Evolutionary conservation across 164 flowering plant genomes (phyloP).

Genomic region (Vitis cinerea): DNA sequence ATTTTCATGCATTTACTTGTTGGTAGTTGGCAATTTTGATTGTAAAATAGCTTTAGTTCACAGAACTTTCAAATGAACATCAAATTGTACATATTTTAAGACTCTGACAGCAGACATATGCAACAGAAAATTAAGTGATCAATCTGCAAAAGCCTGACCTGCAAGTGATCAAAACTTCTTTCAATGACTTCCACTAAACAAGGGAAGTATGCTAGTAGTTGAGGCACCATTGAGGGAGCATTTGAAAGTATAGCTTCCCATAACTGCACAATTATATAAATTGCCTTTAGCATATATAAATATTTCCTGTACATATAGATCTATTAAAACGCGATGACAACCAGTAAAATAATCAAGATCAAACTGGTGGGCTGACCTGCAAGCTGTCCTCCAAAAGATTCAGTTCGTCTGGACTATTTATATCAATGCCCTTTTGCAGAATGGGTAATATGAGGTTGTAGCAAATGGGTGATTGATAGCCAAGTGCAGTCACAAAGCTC

Average conservation of each 20-base stretch:
- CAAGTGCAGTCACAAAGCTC: constrained; percentile 83
- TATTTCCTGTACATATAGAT: too few species aligned
- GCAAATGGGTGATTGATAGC: constrained; percentile 73
- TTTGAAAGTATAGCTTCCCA: constrained; percentile 89
- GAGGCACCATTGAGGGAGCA: constrained; percentile 87
- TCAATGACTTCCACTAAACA: constrained; percentile 72
- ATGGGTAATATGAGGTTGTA: constrained; percentile 74
- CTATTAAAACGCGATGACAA: not conserved
- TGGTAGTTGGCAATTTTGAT: too few species aligned
- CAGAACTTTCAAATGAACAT: too few species aligned
- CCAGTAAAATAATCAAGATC: not conserved
- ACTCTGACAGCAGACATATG: not conserved
- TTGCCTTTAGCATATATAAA: not conserved
- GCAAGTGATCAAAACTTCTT: constrained; percentile 83
- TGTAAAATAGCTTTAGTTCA: too few species aligned
- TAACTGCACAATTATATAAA: constrained; percentile 52
- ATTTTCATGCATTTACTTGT: too few species aligned
- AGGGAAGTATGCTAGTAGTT: constrained; percentile 64
- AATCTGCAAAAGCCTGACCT: constrained; percentile 44
- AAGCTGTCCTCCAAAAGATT: constrained; percentile 89
- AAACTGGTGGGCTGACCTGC: constrained; percentile 47
- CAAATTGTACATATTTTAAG: too few species aligned
- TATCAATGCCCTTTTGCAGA: constrained; percentile 64
- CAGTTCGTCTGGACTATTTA: constrained; percentile 84
- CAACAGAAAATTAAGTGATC: not conserved